These are phyloP conservation scores for Mycena olivaceomarginata DNA, from an alignment of 768 basidiomycete genomes.

Conservation along the genomic window DNA sequence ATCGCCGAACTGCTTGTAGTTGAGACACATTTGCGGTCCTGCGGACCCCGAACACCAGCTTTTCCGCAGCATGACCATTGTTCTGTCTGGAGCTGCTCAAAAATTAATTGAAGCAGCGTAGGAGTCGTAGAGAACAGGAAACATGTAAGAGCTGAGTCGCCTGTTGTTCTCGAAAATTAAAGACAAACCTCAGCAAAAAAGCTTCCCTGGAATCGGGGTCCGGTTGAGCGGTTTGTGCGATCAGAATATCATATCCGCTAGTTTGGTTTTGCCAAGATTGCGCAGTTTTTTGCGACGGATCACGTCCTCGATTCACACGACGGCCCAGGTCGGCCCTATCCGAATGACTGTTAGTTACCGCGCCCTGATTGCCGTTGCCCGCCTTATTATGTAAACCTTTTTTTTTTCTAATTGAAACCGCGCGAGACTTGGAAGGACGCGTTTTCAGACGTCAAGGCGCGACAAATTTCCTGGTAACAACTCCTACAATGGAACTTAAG, in stretches of 20 bases:
- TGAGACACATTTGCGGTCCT: not conserved
- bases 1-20: not conserved
- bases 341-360: too few species aligned
- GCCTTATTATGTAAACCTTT: too few species aligned
- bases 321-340: too few species aligned
- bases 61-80: not conserved
- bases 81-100: not conserved
- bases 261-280: not conserved
- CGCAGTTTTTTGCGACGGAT: not conserved
- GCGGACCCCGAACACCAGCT: not conserved
- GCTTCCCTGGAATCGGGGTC: constrained; percentile 4
- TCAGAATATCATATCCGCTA: not conserved
- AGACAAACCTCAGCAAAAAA: not conserved
- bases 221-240: constrained; percentile 2
- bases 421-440: too few species aligned
- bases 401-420: too few species aligned
- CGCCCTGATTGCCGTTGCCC: too few species aligned
- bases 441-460: too few species aligned
- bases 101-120: not conserved
- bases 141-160: not conserved
- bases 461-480: too few species aligned
- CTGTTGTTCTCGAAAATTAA: not conserved
- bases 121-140: not conserved
- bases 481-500: too few species aligned
- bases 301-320: not conserved